phyloP scores from a whole-genome alignment of 129 eudicot species.

The Mikania micrantha region DNA sequence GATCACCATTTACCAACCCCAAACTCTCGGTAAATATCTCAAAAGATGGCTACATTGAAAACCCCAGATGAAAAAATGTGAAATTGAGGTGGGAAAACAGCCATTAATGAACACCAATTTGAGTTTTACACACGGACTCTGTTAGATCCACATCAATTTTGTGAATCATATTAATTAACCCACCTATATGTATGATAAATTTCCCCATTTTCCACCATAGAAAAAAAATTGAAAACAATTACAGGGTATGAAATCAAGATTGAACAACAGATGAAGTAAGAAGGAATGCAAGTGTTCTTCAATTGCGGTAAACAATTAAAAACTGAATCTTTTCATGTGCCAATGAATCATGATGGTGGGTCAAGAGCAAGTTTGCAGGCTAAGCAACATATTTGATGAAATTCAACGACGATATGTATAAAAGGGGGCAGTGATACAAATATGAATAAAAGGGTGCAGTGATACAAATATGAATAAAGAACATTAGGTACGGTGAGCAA shows the following conservation, averaged over 20 bases:
- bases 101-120: slow-evolving; percentile 13
- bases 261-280: not conserved
- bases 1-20: slow-evolving; percentile 31
- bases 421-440: not conserved
- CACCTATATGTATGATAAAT: slow-evolving; percentile 5
- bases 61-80: slow-evolving; percentile 23
- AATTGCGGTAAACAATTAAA: slow-evolving; percentile 3
- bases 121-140: not conserved
- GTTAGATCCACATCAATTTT: slow-evolving; percentile 70
- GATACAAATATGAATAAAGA: not conserved
- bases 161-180: too few relatives aligned
- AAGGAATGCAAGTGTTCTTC: slow-evolving; percentile 4
- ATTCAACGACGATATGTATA: not conserved
- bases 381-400: slow-evolving; percentile 20
- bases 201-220: slow-evolving; percentile 3
- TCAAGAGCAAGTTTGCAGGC: slow-evolving; percentile 21
- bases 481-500: slow-evolving; percentile 19
- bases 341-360: slow-evolving; percentile 13
- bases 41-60: not conserved
- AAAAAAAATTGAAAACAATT: not conserved
- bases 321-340: slow-evolving; percentile 6
- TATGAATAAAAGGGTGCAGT: not conserved
- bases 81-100: slow-evolving; percentile 15
- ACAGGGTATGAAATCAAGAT: slow-evolving; percentile 9
- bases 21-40: not conserved